Conservation (phyloP, 352 stramenopile genomes). For the Bremia lactucae region DNA sequence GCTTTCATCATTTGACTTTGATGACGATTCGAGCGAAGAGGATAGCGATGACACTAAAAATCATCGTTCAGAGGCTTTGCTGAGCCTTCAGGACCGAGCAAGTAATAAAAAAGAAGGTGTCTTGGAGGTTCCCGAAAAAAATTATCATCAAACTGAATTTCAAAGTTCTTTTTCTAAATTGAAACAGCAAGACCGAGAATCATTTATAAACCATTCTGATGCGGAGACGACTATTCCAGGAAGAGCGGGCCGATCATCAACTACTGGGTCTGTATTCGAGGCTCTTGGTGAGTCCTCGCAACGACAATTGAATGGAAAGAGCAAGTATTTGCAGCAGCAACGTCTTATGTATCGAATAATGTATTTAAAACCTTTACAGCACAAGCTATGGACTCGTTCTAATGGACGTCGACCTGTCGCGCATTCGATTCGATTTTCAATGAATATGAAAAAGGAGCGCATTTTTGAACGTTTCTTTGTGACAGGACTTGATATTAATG, state of each 20-base stretch:
- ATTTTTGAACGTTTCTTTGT: conserved; percentile 83
- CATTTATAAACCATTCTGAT: conserved; percentile 20
- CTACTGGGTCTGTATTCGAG: conserved; percentile 32
- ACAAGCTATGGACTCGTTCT: conserved; percentile 44
- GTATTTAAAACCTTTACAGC: conserved; percentile 49
- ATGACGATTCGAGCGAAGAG: conserved; percentile 53
- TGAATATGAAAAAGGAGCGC: conserved; percentile 71
- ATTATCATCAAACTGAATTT: not conserved
- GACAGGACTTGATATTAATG: conserved; percentile 32
- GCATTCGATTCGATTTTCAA: conserved; percentile 65
- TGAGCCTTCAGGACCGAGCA: conserved; percentile 8
- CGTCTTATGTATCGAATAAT: conserved; percentile 72
- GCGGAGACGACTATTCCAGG: conserved; percentile 10
- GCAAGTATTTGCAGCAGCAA: conserved; percentile 28
- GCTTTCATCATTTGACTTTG: conserved; percentile 81
- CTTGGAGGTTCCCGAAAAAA: conserved; percentile 6
- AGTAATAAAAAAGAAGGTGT: conserved; percentile 11
- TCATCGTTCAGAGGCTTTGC: not conserved
- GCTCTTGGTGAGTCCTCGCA: conserved; percentile 10
- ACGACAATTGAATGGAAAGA: conserved; percentile 19
- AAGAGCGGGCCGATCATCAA: conserved; percentile 43
- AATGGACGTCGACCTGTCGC: conserved; percentile 50
- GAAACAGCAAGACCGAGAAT: conserved; percentile 23
- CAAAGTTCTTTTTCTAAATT: conserved; percentile 12
- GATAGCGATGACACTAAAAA: conserved; percentile 7